Conservation (phyloP, 2,329 filamentous ascomycete species). For the Aspergillus spinulosporus region DNA sequence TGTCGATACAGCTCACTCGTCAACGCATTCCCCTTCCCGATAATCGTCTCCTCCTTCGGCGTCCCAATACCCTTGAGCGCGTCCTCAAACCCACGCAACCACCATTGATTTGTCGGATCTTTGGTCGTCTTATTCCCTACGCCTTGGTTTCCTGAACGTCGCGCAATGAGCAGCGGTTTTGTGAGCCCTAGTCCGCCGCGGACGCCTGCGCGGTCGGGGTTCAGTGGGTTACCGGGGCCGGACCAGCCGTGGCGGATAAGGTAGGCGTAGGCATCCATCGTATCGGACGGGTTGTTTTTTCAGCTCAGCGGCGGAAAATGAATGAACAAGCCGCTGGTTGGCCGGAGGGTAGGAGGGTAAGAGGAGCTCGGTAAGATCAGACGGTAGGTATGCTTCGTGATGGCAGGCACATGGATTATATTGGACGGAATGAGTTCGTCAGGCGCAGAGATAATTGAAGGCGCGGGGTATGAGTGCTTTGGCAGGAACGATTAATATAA, state of each 20-base stretch:
- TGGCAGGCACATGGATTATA: neutral
- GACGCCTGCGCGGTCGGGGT: slow-evolving; percentile 56
- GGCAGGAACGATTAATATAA: neutral
- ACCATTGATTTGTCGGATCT: slow-evolving; percentile 81
- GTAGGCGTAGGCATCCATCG: slow-evolving; percentile 81
- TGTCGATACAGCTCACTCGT: slow-evolving; percentile 68
- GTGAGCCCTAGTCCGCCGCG: slow-evolving; percentile 73
- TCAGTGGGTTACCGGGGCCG: slow-evolving; percentile 83
- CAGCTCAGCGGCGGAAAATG: neutral
- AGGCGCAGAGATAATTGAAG: neutral
- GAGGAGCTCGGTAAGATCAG: neutral
- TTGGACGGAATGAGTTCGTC: neutral
- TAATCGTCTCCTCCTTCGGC: slow-evolving; percentile 20
- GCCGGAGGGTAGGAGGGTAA: neutral
- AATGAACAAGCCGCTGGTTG: too few relatives aligned
- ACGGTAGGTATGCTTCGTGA: slow-evolving; percentile 1
- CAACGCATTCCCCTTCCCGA: slow-evolving; percentile 47
- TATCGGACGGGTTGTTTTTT: neutral
- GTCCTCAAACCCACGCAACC: slow-evolving; percentile 91
- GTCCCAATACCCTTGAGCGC: slow-evolving; percentile 77
- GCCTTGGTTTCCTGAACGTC: slow-evolving; percentile 78
- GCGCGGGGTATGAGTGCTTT: neutral
- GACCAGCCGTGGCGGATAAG: slow-evolving; percentile 87
- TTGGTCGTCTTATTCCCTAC: slow-evolving; percentile 72
- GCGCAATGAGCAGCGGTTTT: slow-evolving; percentile 77